Evolutionary conservation across 2,329 filamentous ascomycete species (phyloP).

Genomic region (Apiospora koreana): DNA sequence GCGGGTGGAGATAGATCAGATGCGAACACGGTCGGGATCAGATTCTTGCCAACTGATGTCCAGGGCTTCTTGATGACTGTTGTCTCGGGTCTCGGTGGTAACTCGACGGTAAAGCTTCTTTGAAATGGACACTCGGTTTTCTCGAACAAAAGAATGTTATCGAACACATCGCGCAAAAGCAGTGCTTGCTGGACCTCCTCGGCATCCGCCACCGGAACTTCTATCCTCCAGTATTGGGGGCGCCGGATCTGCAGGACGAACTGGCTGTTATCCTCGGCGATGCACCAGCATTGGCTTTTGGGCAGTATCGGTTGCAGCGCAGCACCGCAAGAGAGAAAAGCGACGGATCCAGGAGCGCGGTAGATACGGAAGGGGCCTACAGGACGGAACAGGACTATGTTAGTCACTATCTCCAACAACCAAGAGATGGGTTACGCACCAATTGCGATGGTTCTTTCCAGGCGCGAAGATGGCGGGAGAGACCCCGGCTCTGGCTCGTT

Average conservation of each 20-base stretch:
- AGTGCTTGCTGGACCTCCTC: conserved; percentile 66
- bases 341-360: conserved; percentile 80
- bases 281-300: conserved; percentile 91
- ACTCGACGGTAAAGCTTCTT: conserved; percentile 71
- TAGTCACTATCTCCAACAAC: neutral
- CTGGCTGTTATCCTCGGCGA: conserved; percentile 76
- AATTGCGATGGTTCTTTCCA: conserved; percentile 67
- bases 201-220: conserved; percentile 67
- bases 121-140: conserved; percentile 86
- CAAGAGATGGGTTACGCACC: conserved; percentile 49
- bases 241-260: conserved; percentile 86
- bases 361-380: conserved; percentile 79
- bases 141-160: conserved; percentile 79
- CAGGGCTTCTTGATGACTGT: conserved; percentile 69
- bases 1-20: conserved; percentile 24
- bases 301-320: conserved; percentile 85
- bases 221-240: conserved; percentile 88
- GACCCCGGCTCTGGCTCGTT: conserved; percentile 35
- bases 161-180: conserved; percentile 69
- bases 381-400: neutral
- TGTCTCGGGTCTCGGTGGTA: conserved; percentile 68
- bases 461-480: conserved; percentile 29
- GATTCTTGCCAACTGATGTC: conserved; percentile 55
- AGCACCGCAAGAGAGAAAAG: conserved; percentile 83
- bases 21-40: conserved; percentile 39